Conservation (phyloP, 768 basidiomycete genomes). For the Macrocybe gigantea region DNA sequence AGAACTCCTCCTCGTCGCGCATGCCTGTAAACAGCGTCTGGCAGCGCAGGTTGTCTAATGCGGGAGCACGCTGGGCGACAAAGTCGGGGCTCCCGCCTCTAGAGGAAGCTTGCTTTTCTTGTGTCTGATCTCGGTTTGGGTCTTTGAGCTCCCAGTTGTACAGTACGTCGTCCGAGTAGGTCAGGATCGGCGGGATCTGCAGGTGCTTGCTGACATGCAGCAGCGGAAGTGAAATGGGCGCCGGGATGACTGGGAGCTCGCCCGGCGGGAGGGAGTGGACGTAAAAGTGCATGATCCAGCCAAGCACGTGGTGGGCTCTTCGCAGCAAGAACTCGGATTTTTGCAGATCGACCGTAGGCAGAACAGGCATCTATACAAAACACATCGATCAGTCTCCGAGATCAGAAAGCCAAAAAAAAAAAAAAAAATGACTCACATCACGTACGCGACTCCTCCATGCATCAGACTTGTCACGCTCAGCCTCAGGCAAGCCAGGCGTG, state of each 20-base stretch:
- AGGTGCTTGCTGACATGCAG: conserved; percentile 65
- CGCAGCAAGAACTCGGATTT: conserved; percentile 57
- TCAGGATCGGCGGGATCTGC: conserved; percentile 83
- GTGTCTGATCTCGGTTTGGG: conserved; percentile 1
- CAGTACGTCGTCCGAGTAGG: conserved; percentile 89
- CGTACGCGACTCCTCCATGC: conserved; percentile 43
- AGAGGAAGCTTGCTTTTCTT: conserved; percentile 1
- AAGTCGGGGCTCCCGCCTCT: no score
- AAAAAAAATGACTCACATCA: conserved; percentile 23
- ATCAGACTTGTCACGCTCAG: conserved; percentile 32
- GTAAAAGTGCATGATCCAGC: conserved; percentile 78
- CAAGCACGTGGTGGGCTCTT: conserved; percentile 71
- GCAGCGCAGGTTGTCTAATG: conserved; percentile 58
- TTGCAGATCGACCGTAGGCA: conserved; percentile 33
- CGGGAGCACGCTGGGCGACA: conserved; percentile 18
- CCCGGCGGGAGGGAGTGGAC: conserved; percentile 57
- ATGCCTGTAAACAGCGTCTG: conserved; percentile 75
- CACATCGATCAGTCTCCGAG: background rate
- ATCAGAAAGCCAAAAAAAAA: background rate
- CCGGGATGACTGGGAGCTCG: conserved; percentile 60
- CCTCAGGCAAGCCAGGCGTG: conserved; percentile 31
- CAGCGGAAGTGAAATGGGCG: conserved; percentile 70
- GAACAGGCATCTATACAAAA: background rate
- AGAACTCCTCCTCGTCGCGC: conserved; percentile 85
- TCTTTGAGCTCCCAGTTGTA: conserved; percentile 69